Percentiles rank a stretch among this genome's conserved stretches.
phyloP scores from a whole-genome alignment of 1,284 basidiomycete genomes.

The Papiliotrema fonsecae region DNA sequence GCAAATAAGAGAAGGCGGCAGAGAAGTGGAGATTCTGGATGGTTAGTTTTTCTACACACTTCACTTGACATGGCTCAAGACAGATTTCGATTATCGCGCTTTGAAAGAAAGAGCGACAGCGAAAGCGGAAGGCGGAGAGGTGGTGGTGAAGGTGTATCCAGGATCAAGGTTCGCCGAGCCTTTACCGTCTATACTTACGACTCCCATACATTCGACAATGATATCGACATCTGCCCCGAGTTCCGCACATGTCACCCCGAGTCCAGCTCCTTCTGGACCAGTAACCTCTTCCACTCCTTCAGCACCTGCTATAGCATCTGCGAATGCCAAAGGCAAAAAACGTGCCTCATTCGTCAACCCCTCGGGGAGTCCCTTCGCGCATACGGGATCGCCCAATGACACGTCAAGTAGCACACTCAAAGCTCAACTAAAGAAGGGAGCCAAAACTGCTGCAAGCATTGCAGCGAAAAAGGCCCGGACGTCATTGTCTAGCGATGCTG shows the following conservation, averaged over 20 bases:
- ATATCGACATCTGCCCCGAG: neutral
- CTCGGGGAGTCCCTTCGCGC: neutral
- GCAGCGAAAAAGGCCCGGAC: neutral
- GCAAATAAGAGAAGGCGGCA: slow-evolving; percentile 16
- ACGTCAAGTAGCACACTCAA: neutral
- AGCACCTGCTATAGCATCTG: no score
- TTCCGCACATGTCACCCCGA: no score
- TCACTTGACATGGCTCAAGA: neutral
- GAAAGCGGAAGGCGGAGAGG: no score
- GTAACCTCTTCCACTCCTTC: neutral
- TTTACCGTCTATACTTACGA: neutral
- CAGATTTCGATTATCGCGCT: slow-evolving; percentile 23
- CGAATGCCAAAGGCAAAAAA: neutral
- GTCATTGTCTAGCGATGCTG: neutral
- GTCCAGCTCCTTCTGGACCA: no score
- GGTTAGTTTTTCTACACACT: slow-evolving; percentile 9
- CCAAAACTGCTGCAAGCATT: neutral
- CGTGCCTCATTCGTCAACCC: neutral
- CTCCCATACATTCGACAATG: neutral
- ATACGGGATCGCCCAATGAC: no score
- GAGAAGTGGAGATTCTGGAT: slow-evolving; percentile 18
- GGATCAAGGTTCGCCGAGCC: neutral
- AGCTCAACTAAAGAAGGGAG: neutral
- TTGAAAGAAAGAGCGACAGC: slow-evolving; percentile 16
- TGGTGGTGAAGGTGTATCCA: slow-evolving; percentile 2